Evolutionary conservation across 306 rosid species (phyloP).

Genomic region (Dalbergia cochinchinensis): DNA sequence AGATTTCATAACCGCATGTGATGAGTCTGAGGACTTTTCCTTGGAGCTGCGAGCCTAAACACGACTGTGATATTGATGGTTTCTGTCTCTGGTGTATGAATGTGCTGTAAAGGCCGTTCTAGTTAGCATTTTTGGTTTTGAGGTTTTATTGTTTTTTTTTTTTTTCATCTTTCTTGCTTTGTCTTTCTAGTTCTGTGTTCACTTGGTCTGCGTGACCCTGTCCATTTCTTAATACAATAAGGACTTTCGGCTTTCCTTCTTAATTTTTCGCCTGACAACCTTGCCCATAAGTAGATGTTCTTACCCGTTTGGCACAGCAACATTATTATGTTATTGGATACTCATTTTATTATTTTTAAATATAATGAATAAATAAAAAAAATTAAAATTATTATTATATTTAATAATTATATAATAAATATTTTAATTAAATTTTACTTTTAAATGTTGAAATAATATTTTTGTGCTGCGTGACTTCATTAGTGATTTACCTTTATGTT

Average conservation of each 20-base stretch:
- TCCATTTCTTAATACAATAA: slow-evolving; percentile 19
- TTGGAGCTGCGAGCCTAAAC: slow-evolving; percentile 18
- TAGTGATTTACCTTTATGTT: slow-evolving; percentile 10
- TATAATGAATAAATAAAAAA: too few relatives aligned
- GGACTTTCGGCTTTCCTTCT: slow-evolving; percentile 5
- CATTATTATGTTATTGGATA: too few relatives aligned
- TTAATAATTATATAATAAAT: too few relatives aligned
- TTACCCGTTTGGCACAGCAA: slow-evolving; percentile 36
- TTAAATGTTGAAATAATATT: too few relatives aligned
- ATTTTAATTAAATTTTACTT: too few relatives aligned
- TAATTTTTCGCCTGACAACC: neutral
- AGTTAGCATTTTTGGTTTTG: slow-evolving; percentile 7
- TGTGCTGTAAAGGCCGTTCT: slow-evolving; percentile 40
- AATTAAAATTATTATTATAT: too few relatives aligned
- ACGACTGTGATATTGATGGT: slow-evolving; percentile 30
- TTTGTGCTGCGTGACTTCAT: too few relatives aligned
- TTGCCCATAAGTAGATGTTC: slow-evolving; percentile 36
- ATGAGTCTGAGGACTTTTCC: slow-evolving; percentile 36
- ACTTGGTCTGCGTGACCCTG: slow-evolving; percentile 49
- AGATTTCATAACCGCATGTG: slow-evolving; percentile 31
- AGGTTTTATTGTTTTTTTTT: neutral
- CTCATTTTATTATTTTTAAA: too few relatives aligned
- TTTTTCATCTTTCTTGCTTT: neutral
- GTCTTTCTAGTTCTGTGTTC: slow-evolving; percentile 30
- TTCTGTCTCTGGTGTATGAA: slow-evolving; percentile 5